phyloP scores from a whole-genome alignment of 805 yeast species.

The Saccharomycopsis schoenii region DNA sequence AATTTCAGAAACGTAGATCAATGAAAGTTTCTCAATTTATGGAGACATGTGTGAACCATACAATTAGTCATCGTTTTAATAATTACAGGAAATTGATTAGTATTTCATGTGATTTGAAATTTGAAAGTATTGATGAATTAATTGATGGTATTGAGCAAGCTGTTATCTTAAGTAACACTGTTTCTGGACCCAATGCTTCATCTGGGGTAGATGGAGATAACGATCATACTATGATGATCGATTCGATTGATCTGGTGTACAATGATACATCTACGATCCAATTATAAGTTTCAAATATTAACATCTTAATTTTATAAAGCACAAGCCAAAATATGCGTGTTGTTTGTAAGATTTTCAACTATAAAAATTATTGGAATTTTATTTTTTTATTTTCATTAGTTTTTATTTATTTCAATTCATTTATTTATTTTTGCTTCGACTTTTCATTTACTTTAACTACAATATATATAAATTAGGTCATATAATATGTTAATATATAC shows the following conservation, averaged over 20 bases:
- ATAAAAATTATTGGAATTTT: not conserved
- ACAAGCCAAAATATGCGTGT: not conserved
- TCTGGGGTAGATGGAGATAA: not conserved
- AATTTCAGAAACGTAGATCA: conserved; percentile 43
- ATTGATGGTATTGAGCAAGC: conserved; percentile 64
- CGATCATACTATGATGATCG: not conserved
- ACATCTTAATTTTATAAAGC: not conserved
- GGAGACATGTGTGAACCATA: conserved; percentile 35
- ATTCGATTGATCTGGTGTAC: not conserved
- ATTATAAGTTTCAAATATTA: not conserved
- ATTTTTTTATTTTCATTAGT: not conserved
- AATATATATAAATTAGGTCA: not conserved
- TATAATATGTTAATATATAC: not conserved
- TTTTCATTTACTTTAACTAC: not conserved
- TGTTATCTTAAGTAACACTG: not conserved
- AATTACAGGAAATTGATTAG: conserved; percentile 75
- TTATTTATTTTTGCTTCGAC: not conserved
- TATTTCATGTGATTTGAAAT: conserved; percentile 62
- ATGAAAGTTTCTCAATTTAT: conserved; percentile 39
- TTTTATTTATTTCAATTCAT: not conserved
- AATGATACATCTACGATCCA: not conserved
- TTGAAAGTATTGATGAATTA: conserved; percentile 72
- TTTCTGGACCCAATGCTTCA: not conserved
- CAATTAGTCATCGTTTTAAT: conserved; percentile 48
- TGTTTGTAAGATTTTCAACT: not conserved